Evolutionary conservation across 179 eudicot species (phyloP).

Genomic region (Amaranthus tricolor): DNA sequence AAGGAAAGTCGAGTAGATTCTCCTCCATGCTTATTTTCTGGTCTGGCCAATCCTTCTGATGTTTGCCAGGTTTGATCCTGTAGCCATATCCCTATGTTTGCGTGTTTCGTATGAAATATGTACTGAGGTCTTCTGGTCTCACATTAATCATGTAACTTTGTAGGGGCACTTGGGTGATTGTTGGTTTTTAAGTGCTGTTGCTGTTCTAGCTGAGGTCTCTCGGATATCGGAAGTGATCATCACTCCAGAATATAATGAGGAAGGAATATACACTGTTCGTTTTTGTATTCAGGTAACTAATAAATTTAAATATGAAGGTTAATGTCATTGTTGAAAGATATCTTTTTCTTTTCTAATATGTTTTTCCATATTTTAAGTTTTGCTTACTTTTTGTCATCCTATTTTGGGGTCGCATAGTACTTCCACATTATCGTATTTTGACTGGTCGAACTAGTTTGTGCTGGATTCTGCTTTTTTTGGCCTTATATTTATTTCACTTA

Average conservation of each 20-base stretch:
- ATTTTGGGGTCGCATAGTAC: background rate
- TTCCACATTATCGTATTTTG: background rate
- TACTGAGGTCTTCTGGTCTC: conserved; percentile 2
- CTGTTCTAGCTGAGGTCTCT: conserved; percentile 94
- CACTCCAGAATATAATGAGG: conserved; percentile 86
- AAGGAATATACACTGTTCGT: conserved; percentile 96
- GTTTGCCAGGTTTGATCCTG: conserved; percentile 83
- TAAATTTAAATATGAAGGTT: background rate
- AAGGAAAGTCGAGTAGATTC: conserved; percentile 61
- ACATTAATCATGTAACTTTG: conserved; percentile 13
- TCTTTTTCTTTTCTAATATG: too few species aligned
- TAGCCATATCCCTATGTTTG: conserved; percentile 3
- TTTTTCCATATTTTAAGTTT: background rate
- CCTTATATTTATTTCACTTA: too few species aligned
- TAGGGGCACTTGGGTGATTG: conserved; percentile 99
- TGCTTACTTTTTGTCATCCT: background rate
- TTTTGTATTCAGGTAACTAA: conserved; percentile 88
- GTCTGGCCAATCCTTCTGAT: conserved; percentile 89
- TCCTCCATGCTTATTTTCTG: conserved; percentile 84
- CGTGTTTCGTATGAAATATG: conserved; percentile 6
- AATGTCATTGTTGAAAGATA: background rate
- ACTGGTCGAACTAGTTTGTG: background rate
- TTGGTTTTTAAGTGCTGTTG: conserved; percentile 99
- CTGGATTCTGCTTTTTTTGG: background rate
- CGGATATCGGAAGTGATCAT: conserved; percentile 91